These are phyloP conservation scores for Coniochaeta ligniaria DNA, from an alignment of 2,329 filamentous ascomycete species.

Conservation along the genomic window DNA sequence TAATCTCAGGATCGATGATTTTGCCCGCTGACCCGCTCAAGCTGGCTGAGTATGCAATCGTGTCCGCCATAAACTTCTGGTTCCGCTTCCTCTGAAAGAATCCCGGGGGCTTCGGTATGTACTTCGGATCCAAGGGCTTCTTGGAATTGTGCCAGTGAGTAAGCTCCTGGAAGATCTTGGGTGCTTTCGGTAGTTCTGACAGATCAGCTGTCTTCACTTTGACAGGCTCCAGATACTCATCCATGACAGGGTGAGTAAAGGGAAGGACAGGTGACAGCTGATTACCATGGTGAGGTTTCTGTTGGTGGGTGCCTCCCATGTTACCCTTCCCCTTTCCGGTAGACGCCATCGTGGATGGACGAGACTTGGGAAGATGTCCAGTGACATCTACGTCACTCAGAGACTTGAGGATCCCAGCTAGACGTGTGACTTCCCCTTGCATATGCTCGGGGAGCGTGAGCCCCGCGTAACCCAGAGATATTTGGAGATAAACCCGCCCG, in stretches of 20 bases:
- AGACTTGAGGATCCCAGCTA: slow-evolving; percentile 6
- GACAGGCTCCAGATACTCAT: slow-evolving; percentile 35
- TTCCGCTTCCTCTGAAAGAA: slow-evolving; percentile 37
- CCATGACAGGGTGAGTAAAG: slow-evolving; percentile 39
- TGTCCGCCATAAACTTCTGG: slow-evolving; percentile 61
- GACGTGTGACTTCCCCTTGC: background rate
- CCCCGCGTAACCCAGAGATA: slow-evolving; percentile 3
- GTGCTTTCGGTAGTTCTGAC: slow-evolving; percentile 7
- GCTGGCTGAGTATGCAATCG: slow-evolving; percentile 61
- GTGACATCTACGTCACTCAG: slow-evolving; percentile 2
- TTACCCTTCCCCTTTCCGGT: background rate
- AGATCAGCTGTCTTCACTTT: slow-evolving; percentile 24
- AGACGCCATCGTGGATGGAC: background rate
- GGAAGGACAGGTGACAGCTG: slow-evolving; percentile 26
- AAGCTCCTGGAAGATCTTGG: slow-evolving; percentile 38
- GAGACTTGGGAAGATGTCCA: background rate
- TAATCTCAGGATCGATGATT: slow-evolving; percentile 54
- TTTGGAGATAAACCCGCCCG: slow-evolving; percentile 10
- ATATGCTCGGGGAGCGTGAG: slow-evolving; percentile 4
- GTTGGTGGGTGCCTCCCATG: background rate
- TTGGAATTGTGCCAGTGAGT: slow-evolving; percentile 58
- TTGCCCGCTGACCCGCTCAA: slow-evolving; percentile 59
- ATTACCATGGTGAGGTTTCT: background rate
- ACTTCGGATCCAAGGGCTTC: slow-evolving; percentile 36
- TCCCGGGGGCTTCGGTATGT: slow-evolving; percentile 13